phyloP scores from a whole-genome alignment of 164 flowering plant species.

The Stephania cephalantha region DNA sequence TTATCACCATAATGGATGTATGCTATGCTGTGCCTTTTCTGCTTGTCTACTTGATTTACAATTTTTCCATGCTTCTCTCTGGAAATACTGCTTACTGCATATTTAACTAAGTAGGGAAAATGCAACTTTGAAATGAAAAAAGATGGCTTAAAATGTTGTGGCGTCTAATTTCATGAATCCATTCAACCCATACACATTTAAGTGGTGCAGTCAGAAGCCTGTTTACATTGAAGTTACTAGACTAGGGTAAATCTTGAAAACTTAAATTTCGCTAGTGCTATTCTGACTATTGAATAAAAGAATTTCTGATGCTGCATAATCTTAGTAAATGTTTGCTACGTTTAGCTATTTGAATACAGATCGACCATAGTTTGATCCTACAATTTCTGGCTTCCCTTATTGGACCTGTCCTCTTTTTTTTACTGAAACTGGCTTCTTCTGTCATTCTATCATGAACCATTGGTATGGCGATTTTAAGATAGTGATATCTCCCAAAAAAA shows the following conservation, averaged over 20 bases:
- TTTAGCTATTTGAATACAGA: background rate
- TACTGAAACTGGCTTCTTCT: background rate
- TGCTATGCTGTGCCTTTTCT: conserved; percentile 14
- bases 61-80: background rate
- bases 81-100: background rate
- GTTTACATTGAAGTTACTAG: background rate
- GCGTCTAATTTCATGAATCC: background rate
- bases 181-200: background rate
- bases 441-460: background rate
- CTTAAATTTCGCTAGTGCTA: background rate
- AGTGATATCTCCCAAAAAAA: background rate
- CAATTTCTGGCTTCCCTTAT: background rate
- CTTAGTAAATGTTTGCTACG: background rate
- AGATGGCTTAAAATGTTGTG: background rate
- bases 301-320: background rate
- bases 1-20: conserved; percentile 93
- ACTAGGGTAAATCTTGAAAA: background rate
- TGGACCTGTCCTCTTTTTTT: background rate
- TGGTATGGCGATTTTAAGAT: background rate
- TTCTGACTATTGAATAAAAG: background rate
- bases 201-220: background rate
- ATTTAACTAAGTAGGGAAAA: background rate
- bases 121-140: background rate
- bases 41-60: background rate
- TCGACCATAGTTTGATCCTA: background rate